Percentiles rank a stretch among this genome's conserved stretches.
These are phyloP conservation scores for Teratosphaeria destructans DNA, from an alignment of 2,329 filamentous ascomycete genomes.

Conservation along the genomic window DNA sequence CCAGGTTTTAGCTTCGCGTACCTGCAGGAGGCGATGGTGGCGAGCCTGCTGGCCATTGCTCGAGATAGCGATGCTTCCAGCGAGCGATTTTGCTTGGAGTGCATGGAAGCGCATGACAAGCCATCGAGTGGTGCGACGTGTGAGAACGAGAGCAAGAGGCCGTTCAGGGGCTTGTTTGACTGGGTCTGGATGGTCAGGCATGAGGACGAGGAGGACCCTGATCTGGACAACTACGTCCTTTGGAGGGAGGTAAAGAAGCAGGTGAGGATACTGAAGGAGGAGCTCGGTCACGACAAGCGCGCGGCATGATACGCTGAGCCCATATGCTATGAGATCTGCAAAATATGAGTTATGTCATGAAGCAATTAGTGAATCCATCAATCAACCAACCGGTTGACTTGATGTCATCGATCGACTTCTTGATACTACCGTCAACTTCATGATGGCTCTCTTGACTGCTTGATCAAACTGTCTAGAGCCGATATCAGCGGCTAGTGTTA, in stretches of 20 bases:
- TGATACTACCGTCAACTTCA: too few species aligned
- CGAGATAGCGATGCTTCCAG: conserved; percentile 31
- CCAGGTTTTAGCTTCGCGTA: conserved; percentile 59
- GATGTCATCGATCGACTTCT: too few species aligned
- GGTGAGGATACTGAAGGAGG: conserved; percentile 49
- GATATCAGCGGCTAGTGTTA: too few species aligned
- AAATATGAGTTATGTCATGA: neutral
- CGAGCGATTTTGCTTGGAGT: conserved; percentile 19
- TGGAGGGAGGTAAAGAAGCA: conserved; percentile 57
- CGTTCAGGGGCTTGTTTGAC: conserved; percentile 20
- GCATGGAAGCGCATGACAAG: conserved; percentile 14
- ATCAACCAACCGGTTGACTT: too few species aligned
- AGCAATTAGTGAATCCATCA: neutral
- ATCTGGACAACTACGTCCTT: conserved; percentile 43
- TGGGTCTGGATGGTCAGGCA: conserved; percentile 17
- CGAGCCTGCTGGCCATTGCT: conserved; percentile 50
- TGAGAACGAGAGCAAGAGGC: conserved; percentile 11
- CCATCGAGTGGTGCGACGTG: conserved; percentile 12
- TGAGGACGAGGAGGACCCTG: conserved; percentile 29
- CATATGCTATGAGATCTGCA: neutral
- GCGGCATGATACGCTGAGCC: neutral
- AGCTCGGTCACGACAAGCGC: conserved; percentile 35
- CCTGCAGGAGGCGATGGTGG: conserved; percentile 59
- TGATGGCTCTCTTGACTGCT: too few species aligned
- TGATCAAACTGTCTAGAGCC: too few species aligned